These are phyloP conservation scores for Candida sanyaensis DNA, from an alignment of 1,139 yeast species.

Conservation along the genomic window DNA sequence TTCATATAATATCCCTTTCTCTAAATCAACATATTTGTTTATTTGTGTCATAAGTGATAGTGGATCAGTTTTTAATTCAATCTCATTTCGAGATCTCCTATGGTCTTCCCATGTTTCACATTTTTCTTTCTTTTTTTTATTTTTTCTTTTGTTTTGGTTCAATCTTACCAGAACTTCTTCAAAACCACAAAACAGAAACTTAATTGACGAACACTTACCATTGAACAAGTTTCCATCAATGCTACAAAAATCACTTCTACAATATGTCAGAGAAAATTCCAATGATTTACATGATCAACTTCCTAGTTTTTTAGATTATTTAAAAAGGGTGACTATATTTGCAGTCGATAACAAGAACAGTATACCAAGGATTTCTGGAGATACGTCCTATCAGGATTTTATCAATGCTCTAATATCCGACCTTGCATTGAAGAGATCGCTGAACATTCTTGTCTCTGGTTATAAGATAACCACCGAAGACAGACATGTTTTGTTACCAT, in stretches of 20 bases:
- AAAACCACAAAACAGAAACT: no score
- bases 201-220: no score
- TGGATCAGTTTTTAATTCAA: background rate
- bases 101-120: background rate
- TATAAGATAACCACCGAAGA: constrained; percentile 22
- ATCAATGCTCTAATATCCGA: constrained; percentile 24
- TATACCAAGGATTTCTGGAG: constrained; percentile 6
- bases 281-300: constrained; percentile 1
- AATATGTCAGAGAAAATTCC: background rate
- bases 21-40: constrained; percentile 40
- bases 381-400: constrained; percentile 24
- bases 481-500: background rate
- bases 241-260: background rate
- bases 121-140: no score
- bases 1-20: constrained; percentile 48
- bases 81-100: background rate
- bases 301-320: constrained; percentile 12
- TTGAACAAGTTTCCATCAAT: background rate
- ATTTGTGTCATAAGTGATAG: background rate
- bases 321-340: constrained; percentile 6
- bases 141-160: background rate
- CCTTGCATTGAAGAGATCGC: constrained; percentile 19
- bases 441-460: constrained; percentile 28
- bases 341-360: background rate
- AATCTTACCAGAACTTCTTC: background rate